Conservation (phyloP, 1,284 basidiomycete species). For the Irpex rosettiformis region DNA sequence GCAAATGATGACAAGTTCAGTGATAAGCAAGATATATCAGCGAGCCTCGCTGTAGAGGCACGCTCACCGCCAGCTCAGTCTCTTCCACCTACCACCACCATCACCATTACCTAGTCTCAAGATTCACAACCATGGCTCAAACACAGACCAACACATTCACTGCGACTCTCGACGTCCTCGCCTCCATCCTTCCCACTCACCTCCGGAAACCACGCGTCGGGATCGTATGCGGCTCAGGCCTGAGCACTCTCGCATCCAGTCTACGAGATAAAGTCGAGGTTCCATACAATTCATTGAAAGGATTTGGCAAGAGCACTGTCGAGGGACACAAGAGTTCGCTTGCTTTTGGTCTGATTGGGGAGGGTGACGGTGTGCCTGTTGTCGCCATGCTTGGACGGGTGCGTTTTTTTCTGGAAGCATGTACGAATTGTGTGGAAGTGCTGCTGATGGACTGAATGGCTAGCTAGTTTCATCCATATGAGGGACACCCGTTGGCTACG, state of each 20-base stretch:
- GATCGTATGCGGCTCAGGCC: conserved; percentile 76
- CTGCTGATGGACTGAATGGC: conserved; percentile 1
- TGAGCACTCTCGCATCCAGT: conserved; percentile 60
- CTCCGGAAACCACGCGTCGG: conserved; percentile 62
- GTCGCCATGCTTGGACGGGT: conserved; percentile 85
- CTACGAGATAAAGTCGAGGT: conserved; percentile 54
- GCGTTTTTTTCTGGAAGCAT: conserved; percentile 18
- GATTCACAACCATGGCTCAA: background rate
- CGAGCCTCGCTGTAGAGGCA: background rate
- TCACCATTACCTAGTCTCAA: background rate
- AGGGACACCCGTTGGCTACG: conserved; percentile 65
- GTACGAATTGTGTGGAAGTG: background rate
- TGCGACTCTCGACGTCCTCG: conserved; percentile 36
- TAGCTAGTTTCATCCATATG: conserved; percentile 77
- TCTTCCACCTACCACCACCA: background rate
- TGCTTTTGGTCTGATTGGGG: conserved; percentile 74
- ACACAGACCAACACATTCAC: conserved; percentile 22
- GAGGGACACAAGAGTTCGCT: conserved; percentile 72
- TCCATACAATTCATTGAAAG: conserved; percentile 58
- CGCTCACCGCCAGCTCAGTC: background rate
- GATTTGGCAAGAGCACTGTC: conserved; percentile 77
- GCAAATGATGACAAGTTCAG: background rate
- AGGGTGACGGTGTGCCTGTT: conserved; percentile 57
- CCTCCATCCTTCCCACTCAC: conserved; percentile 34
- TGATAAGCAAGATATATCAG: background rate